Evolutionary conservation across 345 rosid species (phyloP).

Genomic region (Moricandia moricandioides): DNA sequence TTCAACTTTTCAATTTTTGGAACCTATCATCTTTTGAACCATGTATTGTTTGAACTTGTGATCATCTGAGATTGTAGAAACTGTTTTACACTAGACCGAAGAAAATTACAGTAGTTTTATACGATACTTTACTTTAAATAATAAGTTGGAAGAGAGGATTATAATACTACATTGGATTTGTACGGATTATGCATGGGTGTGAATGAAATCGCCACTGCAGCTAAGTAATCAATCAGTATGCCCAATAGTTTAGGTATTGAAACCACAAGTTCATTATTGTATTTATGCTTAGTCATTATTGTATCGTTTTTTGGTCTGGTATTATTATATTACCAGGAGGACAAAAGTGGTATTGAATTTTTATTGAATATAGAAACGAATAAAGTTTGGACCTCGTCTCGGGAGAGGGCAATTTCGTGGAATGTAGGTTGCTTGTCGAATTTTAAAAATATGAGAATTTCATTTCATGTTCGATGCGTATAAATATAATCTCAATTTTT

Average conservation of each 20-base stretch:
- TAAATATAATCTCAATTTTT: not conserved
- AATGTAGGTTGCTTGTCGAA: slow-evolving; percentile 32
- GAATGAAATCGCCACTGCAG: slow-evolving; percentile 40
- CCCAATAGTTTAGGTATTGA: slow-evolving; percentile 30
- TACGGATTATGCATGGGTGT: slow-evolving; percentile 44
- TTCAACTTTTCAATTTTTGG: not conserved
- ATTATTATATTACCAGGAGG: slow-evolving; percentile 24
- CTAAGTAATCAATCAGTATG: slow-evolving; percentile 29
- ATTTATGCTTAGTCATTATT: slow-evolving; percentile 10
- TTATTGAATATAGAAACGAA: slow-evolving; percentile 18
- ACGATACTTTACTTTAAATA: not conserved
- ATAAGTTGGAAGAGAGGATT: slow-evolving; percentile 26
- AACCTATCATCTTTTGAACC: not conserved
- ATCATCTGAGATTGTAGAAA: slow-evolving; percentile 19
- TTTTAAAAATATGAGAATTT: not conserved
- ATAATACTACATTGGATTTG: slow-evolving; percentile 26
- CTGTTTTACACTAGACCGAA: not conserved
- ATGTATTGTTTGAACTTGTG: slow-evolving; percentile 1
- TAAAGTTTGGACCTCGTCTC: slow-evolving; percentile 30
- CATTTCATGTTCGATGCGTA: not conserved
- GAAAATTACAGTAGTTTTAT: slow-evolving; percentile 6
- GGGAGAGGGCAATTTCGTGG: slow-evolving; percentile 28
- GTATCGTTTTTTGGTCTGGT: slow-evolving; percentile 12
- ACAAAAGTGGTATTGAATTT: slow-evolving; percentile 17
- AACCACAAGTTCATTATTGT: slow-evolving; percentile 16